Evolutionary conservation across 306 rosid genomes (phyloP).

Genomic region (Albizia julibrissin): DNA sequence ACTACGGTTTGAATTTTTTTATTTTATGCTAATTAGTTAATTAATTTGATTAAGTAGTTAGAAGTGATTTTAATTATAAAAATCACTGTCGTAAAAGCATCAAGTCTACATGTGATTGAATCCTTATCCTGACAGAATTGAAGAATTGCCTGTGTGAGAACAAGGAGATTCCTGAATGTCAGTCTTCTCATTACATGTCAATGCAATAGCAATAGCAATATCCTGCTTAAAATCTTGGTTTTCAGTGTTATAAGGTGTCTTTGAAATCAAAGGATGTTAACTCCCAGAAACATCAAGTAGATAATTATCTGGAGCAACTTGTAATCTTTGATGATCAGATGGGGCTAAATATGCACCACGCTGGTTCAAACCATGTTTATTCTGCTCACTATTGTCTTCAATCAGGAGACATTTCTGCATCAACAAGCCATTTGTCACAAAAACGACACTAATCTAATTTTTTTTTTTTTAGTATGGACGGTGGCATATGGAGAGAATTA

Average conservation of each 20-base stretch:
- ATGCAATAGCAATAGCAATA: conserved; percentile 37
- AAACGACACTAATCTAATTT: too few species aligned
- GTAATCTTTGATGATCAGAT: conserved; percentile 45
- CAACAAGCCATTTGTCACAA: conserved; percentile 70
- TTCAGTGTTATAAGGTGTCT: conserved; percentile 36
- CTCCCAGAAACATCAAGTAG: conserved; percentile 43
- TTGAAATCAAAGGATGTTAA: conserved; percentile 43
- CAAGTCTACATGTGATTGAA: conserved; percentile 30
- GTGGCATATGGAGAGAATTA: too few species aligned
- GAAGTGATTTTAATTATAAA: too few species aligned
- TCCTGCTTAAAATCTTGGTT: conserved; percentile 41
- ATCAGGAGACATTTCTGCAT: conserved; percentile 86
- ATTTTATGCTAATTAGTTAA: too few species aligned
- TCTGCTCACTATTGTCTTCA: conserved; percentile 54
- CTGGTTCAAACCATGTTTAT: conserved; percentile 45
- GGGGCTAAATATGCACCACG: conserved; percentile 44
- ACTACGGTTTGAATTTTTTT: too few species aligned
- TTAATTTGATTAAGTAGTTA: too few species aligned
- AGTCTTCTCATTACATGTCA: conserved; percentile 42
- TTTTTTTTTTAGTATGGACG: too few species aligned
- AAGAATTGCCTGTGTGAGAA: conserved; percentile 45
- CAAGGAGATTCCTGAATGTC: conserved; percentile 34
- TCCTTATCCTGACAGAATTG: conserved; percentile 47
- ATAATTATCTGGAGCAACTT: conserved; percentile 49
- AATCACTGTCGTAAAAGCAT: too few species aligned